Percentiles rank a stretch among this genome's conserved stretches.
These are phyloP conservation scores for Malus hybrid DNA, from an alignment of 331 rosid species.

Conservation along the genomic window DNA sequence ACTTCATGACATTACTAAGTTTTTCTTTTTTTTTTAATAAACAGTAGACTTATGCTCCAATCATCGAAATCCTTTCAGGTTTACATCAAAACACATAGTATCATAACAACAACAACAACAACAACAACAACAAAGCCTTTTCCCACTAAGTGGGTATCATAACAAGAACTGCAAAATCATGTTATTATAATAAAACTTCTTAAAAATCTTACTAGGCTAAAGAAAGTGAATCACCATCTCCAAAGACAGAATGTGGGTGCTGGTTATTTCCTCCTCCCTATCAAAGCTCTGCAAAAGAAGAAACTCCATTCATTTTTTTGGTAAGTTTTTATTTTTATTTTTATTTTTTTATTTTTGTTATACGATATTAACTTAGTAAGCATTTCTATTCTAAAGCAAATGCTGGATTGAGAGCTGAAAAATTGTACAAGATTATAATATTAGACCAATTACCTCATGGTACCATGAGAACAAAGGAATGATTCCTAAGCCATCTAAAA, in stretches of 20 bases:
- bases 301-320: neutral
- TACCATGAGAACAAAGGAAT: slow-evolving; percentile 86
- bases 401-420: slow-evolving; percentile 14
- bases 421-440: neutral
- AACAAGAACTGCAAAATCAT: neutral
- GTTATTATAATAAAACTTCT: neutral
- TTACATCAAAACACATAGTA: neutral
- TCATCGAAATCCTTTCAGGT: neutral
- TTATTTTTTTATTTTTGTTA: neutral
- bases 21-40: neutral
- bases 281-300: slow-evolving; percentile 65
- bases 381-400: slow-evolving; percentile 5
- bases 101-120: neutral
- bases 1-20: neutral
- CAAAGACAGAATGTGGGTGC: slow-evolving; percentile 49
- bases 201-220: slow-evolving; percentile 39
- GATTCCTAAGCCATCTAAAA: slow-evolving; percentile 60
- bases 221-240: slow-evolving; percentile 80
- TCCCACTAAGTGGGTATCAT: neutral
- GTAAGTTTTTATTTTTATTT: no score
- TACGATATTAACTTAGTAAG: neutral
- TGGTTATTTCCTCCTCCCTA: slow-evolving; percentile 63
- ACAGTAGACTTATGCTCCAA: neutral
- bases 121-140: neutral
- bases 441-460: slow-evolving; percentile 56